These are phyloP conservation scores for Ganoderma sinense DNA, from an alignment of 1,284 basidiomycete genomes.

Conservation along the genomic window DNA sequence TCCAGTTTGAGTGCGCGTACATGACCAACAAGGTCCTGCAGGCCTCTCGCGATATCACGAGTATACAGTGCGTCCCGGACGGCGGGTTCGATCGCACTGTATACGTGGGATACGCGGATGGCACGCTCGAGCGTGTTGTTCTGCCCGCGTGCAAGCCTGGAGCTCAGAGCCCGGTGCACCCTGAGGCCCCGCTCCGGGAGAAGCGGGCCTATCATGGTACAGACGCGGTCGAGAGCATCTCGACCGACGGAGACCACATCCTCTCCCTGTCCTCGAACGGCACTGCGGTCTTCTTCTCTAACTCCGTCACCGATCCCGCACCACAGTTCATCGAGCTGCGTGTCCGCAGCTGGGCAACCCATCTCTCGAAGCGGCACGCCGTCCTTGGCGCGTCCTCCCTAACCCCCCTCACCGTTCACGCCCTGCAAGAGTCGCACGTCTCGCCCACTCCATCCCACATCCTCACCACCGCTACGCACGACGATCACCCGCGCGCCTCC, in stretches of 20 bases:
- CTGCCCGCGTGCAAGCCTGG: slow-evolving; percentile 41
- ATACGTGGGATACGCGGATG: slow-evolving; percentile 70
- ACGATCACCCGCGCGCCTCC: slow-evolving; percentile 45
- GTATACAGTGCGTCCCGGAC: slow-evolving; percentile 55
- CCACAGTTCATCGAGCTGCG: slow-evolving; percentile 51
- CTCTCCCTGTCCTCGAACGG: slow-evolving; percentile 68
- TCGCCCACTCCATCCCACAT: slow-evolving; percentile 53
- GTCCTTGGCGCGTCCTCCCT: slow-evolving; percentile 70
- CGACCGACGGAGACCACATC: slow-evolving; percentile 50
- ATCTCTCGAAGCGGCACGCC: slow-evolving; percentile 59
- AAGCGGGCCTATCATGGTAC: slow-evolving; percentile 44
- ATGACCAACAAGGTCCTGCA: slow-evolving; percentile 47
- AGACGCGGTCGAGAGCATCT: slow-evolving; percentile 63
- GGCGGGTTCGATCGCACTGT: slow-evolving; percentile 55
- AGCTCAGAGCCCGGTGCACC: slow-evolving; percentile 27
- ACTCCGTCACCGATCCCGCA: slow-evolving; percentile 32
- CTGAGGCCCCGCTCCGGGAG: slow-evolving; percentile 31
- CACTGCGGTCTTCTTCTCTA: slow-evolving; percentile 50
- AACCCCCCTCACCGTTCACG: slow-evolving; percentile 64
- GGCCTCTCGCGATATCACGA: slow-evolving; percentile 59
- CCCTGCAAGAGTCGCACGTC: slow-evolving; percentile 54
- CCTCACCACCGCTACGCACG: slow-evolving; percentile 48
- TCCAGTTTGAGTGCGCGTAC: slow-evolving; percentile 59
- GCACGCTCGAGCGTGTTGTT: slow-evolving; percentile 57
- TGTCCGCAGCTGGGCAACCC: slow-evolving; percentile 65